Conservation (phyloP, 2,329 filamentous ascomycete species). For the Hypocreales sp. region DNA sequence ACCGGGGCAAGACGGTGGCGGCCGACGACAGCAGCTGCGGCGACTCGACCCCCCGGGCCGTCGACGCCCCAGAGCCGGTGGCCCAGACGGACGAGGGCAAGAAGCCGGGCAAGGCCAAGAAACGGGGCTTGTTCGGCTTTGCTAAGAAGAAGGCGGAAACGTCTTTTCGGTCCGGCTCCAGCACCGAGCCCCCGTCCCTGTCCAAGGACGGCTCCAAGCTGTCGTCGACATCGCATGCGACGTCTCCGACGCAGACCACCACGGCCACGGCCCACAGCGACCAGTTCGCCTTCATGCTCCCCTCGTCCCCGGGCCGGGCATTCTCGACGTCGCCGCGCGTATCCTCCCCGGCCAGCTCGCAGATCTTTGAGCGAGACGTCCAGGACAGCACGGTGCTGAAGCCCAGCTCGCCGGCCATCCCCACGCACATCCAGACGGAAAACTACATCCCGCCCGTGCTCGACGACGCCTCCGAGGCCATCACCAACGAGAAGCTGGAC, state of each 20-base stretch:
- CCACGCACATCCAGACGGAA: constrained; percentile 84
- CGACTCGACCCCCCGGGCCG: constrained; percentile 16
- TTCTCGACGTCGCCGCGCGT: constrained; percentile 59
- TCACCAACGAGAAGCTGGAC: constrained; percentile 72
- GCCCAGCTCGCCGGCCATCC: constrained; percentile 72
- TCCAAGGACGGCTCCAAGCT: constrained; percentile 20
- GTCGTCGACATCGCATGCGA: constrained; percentile 17
- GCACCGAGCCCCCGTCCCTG: constrained; percentile 17
- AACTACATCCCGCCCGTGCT: constrained; percentile 86
- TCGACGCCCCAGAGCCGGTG: constrained; percentile 11
- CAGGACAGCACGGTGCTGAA: constrained; percentile 58
- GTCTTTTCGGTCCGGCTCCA: constrained; percentile 21
- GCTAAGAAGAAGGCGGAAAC: constrained; percentile 41
- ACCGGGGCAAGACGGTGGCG: constrained; percentile 5
- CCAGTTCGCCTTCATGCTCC: constrained; percentile 25
- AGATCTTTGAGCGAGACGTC: constrained; percentile 90
- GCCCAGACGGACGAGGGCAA: constrained; percentile 12
- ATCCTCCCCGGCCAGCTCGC: constrained; percentile 60
- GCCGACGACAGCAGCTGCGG: constrained; percentile 12
- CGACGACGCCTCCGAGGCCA: constrained; percentile 80
- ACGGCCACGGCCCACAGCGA: constrained; percentile 17
- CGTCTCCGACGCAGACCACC: not conserved
- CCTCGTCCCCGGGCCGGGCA: constrained; percentile 50
- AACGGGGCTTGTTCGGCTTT: constrained; percentile 43
- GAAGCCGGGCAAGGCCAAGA: constrained; percentile 25